A percentile compares a stretch with the other conserved stretches of the same genome.
Evolutionary conservation across 2,329 filamentous ascomycete genomes (phyloP).

Genomic region (Mycogone perniciosa): DNA sequence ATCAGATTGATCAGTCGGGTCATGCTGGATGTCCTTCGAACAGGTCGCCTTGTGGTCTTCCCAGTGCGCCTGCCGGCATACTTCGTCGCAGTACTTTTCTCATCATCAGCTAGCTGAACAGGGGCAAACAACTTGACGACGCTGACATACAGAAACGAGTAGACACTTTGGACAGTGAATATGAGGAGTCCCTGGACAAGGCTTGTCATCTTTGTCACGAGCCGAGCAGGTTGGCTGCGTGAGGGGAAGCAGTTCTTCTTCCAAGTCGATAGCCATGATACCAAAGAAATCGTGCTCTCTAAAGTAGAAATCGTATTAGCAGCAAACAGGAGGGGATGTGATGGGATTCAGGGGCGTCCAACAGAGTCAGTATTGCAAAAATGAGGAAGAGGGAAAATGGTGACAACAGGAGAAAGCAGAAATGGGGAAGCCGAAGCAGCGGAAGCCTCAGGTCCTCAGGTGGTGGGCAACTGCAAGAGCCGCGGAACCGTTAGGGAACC

Average conservation of each 20-base stretch:
- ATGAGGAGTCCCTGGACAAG: slow-evolving; percentile 7
- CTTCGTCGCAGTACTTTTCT: slow-evolving; percentile 18
- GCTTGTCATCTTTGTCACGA: background rate
- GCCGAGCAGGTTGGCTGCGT: slow-evolving; percentile 13
- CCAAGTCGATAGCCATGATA: background rate
- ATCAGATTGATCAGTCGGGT: background rate
- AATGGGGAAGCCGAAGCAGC: too few species aligned
- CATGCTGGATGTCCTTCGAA: background rate
- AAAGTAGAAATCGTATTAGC: background rate
- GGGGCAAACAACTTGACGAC: background rate
- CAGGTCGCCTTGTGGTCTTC: slow-evolving; percentile 11
- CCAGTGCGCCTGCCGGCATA: slow-evolving; percentile 15
- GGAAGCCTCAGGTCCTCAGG: too few species aligned
- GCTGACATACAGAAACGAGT: slow-evolving; percentile 16
- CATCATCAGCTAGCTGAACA: background rate
- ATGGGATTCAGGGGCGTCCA: too few species aligned
- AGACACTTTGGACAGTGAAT: slow-evolving; percentile 17
- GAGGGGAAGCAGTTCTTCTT: background rate
- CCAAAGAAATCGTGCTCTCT: background rate
- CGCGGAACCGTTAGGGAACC: too few species aligned
- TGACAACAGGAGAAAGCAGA: too few species aligned
- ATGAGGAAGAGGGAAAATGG: too few species aligned
- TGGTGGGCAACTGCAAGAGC: too few species aligned
- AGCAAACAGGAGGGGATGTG: background rate
- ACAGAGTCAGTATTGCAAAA: too few species aligned